Evolutionary conservation across 2,329 filamentous ascomycete species (phyloP).

Genomic region (Aspergillus niger): DNA sequence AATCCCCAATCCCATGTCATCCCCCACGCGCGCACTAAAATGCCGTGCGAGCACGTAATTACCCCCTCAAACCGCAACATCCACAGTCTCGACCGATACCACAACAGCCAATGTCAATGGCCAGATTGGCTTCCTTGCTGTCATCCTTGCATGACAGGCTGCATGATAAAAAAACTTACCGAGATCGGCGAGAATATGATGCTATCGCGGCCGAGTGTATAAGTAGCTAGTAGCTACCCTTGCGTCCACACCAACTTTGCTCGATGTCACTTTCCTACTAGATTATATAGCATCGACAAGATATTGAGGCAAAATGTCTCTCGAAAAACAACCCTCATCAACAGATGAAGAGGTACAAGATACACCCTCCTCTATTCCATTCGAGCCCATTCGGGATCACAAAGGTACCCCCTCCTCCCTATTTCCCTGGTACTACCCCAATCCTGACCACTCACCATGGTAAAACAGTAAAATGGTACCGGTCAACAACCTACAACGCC

Average conservation of each 20-base stretch:
- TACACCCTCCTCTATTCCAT: neutral
- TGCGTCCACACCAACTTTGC: neutral
- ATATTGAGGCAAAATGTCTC: neutral
- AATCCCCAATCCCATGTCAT: neutral
- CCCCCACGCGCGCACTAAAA: slow-evolving; percentile 11
- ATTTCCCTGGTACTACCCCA: neutral
- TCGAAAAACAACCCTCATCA: slow-evolving; percentile 19
- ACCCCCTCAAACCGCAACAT: slow-evolving; percentile 29
- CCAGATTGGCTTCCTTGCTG: too few species aligned
- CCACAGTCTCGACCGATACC: neutral
- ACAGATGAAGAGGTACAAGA: slow-evolving; percentile 24
- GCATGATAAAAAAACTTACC: neutral
- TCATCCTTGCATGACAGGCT: neutral
- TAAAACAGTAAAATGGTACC: slow-evolving; percentile 64
- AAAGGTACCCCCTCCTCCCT: slow-evolving; percentile 11
- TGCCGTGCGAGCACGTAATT: slow-evolving; percentile 40
- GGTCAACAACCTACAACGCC: slow-evolving; percentile 72
- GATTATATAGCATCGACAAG: neutral
- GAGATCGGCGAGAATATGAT: too few species aligned
- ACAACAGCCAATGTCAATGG: too few species aligned
- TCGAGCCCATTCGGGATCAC: neutral
- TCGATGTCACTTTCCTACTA: too few species aligned
- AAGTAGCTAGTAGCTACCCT: neutral
- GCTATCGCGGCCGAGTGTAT: too few species aligned
- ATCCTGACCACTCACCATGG: neutral